phyloP scores from a whole-genome alignment of 179 eudicot species.

The Heliamphora pulchella region DNA sequence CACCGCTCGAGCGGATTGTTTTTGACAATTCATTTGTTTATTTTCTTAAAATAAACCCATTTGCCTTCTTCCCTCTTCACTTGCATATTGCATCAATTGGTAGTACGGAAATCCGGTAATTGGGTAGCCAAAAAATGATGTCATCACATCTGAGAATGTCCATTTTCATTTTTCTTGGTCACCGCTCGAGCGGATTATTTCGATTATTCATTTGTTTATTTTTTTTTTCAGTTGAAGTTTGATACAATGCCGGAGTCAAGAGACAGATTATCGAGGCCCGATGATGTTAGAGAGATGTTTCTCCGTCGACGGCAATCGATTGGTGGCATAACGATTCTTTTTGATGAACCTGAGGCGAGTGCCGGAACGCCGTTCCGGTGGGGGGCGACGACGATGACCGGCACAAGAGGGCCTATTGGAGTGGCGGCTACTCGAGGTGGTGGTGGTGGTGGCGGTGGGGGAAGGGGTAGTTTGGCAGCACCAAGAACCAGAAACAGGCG shows the following conservation, averaged over 20 bases:
- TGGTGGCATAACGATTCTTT: slow-evolving; percentile 24
- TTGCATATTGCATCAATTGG: background rate
- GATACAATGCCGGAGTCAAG: slow-evolving; percentile 48
- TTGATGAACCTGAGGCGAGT: slow-evolving; percentile 26
- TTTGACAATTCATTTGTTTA: too few species aligned
- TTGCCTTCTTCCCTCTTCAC: background rate
- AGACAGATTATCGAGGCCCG: slow-evolving; percentile 48
- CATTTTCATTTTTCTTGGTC: background rate
- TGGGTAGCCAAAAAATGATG: background rate
- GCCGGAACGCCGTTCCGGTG: slow-evolving; percentile 20
- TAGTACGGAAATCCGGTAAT: background rate
- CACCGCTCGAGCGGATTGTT: background rate
- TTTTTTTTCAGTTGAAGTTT: background rate
- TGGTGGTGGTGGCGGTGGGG: slow-evolving; percentile 12
- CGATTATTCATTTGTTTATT: too few species aligned
- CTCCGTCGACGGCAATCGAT: slow-evolving; percentile 22
- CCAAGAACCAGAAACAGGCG: slow-evolving; percentile 15
- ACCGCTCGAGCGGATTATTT: background rate
- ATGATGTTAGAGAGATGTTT: slow-evolving; percentile 31
- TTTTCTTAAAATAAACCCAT: background rate
- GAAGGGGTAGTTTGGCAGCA: slow-evolving; percentile 19
- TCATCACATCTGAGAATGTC: background rate
- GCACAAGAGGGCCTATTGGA: slow-evolving; percentile 6
- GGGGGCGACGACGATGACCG: slow-evolving; percentile 21
- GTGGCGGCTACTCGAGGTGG: slow-evolving; percentile 13